Percentiles rank a stretch among this genome's conserved stretches.
Conservation (phyloP, 208 protist species). For the Strigomonas oncopelti region DNA sequence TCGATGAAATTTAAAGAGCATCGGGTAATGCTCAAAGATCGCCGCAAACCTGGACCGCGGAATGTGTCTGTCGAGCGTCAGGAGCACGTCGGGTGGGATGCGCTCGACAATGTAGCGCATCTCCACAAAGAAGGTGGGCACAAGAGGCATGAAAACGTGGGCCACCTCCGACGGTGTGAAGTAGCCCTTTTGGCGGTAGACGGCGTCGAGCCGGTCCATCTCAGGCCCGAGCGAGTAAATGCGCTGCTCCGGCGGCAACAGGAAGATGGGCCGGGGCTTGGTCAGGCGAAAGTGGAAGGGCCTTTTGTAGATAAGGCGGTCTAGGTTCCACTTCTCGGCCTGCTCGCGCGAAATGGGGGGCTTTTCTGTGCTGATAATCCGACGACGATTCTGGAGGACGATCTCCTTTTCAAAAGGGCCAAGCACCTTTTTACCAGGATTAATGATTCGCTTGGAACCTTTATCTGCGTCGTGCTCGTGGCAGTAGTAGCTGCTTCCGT, state of each 20-base stretch:
- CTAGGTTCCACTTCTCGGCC: constrained; percentile 54
- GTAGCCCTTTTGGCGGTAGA: constrained; percentile 63
- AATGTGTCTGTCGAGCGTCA: constrained; percentile 29
- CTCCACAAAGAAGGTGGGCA: constrained; percentile 80
- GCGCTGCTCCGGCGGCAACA: constrained; percentile 40
- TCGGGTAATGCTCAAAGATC: constrained; percentile 69
- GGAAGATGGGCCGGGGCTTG: constrained; percentile 22
- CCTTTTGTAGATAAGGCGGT: constrained; percentile 17
- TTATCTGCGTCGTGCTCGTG: neutral
- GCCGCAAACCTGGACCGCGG: constrained; percentile 14
- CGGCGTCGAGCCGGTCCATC: constrained; percentile 48
- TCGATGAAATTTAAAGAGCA: constrained; percentile 59
- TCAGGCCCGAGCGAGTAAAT: constrained; percentile 52
- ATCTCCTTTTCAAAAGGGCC: neutral
- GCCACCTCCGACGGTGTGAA: constrained; percentile 74
- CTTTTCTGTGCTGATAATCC: constrained; percentile 18
- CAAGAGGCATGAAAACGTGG: constrained; percentile 60
- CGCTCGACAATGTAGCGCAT: constrained; percentile 37
- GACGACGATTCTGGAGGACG: neutral
- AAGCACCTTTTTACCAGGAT: neutral
- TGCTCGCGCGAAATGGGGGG: constrained; percentile 53
- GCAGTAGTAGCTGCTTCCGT: too few species aligned
- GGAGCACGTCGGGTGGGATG: constrained; percentile 39
- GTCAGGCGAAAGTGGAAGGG: constrained; percentile 16
- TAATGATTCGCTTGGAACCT: neutral